Evolutionary conservation across 2,329 filamentous ascomycete species (phyloP), one percentile per base, ranked within the genome.

Genomic region (Aureobasidium namibiae): DNA sequence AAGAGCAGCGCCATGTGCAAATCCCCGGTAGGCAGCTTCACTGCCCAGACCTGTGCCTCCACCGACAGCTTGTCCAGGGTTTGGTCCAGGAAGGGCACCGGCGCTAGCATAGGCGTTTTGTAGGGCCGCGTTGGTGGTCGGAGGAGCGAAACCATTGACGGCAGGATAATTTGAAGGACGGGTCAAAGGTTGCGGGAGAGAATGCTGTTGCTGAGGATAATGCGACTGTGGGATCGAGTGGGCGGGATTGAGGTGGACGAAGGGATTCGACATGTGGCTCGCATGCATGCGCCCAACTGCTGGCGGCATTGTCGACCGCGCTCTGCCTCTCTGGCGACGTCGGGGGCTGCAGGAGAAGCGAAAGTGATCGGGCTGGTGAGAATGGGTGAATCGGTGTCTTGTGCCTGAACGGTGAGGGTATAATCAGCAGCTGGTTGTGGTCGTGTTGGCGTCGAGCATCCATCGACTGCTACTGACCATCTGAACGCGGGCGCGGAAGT

Each of bases 11-110:
- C 86, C 88, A 69, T 92, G 86, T 61, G 87, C 83, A 71, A 96
- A 96, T 7, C 90, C 87, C 81, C 94, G 89, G 68, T 92, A 85
- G 61, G 90, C 90, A 63, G 89, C 90, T 72, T 95, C 90, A 72
- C 90, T 92, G 33, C 86, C 90, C 54, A 96, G 82, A 1, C 90
- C 90, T 21, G 88, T 87, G 60, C 72, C 68, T 60, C 69, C 56
- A 34, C 68, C 64, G 60, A 70, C 68, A 58, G 68, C 56, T 38
- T 68, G 63, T 33, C 65, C 65, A n/a, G 67, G 66, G 23, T 36
- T 54, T 45, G 52, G 29, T 16, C 39, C 52, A 23, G 34, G 39
- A 9, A 44, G 29, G 18, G 52, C 36, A 18, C 34, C 52, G 2
- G 39, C 39, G 69, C 69, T 39, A 49, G 62, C 31, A 59, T 60